A percentile compares a stretch with the other conserved stretches of the same genome.
phyloP scores from a whole-genome alignment of 345 rosid species.

The Camelina sativa region DNA sequence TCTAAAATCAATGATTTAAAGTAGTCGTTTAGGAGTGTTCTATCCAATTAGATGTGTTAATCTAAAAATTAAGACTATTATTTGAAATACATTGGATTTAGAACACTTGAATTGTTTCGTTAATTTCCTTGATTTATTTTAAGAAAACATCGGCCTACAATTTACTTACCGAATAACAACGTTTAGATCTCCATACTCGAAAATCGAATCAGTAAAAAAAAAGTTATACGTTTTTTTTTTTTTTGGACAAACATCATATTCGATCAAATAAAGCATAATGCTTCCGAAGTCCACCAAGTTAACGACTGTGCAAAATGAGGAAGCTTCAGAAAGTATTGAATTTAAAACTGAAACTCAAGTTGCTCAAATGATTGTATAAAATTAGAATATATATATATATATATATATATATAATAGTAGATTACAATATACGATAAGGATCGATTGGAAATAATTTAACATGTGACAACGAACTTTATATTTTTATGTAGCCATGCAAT shows the following conservation, averaged over 20 bases:
- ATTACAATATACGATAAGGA: neutral
- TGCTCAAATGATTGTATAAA: neutral
- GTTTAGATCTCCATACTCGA: constrained; percentile 1
- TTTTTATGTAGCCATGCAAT: constrained; percentile 3
- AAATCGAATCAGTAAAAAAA: neutral
- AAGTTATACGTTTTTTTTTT: neutral
- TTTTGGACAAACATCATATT: neutral
- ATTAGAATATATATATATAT: too few species aligned
- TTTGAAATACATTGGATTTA: neutral
- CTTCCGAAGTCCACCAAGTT: constrained; percentile 1
- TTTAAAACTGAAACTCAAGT: constrained; percentile 3
- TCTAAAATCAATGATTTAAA: neutral
- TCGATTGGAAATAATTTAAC: neutral
- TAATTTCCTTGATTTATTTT: neutral
- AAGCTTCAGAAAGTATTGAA: neutral
- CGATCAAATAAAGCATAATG: neutral
- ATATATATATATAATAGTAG: neutral
- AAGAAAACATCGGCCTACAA: too few species aligned
- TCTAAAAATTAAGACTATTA: neutral
- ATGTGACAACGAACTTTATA: constrained; percentile 3
- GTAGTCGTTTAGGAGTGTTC: neutral
- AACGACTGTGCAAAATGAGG: neutral
- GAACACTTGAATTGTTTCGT: neutral
- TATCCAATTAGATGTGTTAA: neutral
- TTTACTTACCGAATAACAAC: neutral